A percentile compares a stretch with the other conserved stretches of the same genome.
Evolutionary conservation across 108 stramenopile genomes (phyloP).

Genomic region (Stephanodiscus triporus): DNA sequence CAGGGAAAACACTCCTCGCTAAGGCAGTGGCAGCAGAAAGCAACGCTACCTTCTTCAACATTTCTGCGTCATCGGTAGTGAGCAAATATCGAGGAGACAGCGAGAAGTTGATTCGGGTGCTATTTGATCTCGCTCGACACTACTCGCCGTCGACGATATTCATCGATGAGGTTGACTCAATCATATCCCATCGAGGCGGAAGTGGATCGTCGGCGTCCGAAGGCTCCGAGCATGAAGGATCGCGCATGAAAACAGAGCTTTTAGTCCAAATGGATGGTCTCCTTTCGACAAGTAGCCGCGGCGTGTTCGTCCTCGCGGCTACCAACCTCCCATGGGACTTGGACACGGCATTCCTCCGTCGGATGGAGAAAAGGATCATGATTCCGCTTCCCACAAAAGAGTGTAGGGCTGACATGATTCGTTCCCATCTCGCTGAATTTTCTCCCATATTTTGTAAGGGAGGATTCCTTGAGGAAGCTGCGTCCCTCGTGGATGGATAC

Average conservation of each 20-base stretch:
- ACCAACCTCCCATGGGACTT: conserved; percentile 87
- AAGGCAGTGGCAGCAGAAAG: conserved; percentile 83
- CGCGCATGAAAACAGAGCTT: conserved; percentile 88
- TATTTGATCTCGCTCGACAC: conserved; percentile 77
- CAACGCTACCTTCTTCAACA: conserved; percentile 75
- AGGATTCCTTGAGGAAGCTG: conserved; percentile 27
- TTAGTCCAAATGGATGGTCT: conserved; percentile 87
- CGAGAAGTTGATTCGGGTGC: conserved; percentile 84
- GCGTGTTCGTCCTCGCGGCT: conserved; percentile 76
- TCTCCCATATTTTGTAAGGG: conserved; percentile 22
- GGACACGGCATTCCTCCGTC: conserved; percentile 73
- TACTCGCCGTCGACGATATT: conserved; percentile 76
- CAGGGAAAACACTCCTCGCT: conserved; percentile 86
- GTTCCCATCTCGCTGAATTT: conserved; percentile 37
- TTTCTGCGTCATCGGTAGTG: conserved; percentile 63
- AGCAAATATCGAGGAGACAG: conserved; percentile 73
- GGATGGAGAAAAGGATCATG: conserved; percentile 73
- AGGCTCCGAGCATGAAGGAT: conserved; percentile 80
- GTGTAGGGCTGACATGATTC: conserved; percentile 64
- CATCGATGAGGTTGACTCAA: conserved; percentile 83
- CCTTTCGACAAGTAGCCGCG: conserved; percentile 14
- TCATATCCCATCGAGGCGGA: conserved; percentile 63
- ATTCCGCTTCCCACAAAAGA: conserved; percentile 64
- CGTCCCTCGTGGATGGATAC: conserved; percentile 48
- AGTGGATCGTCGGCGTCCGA: conserved; percentile 42